Evolutionary conservation across 805 yeast species (phyloP).

Genomic region (Saccharomycopsis selenospora): DNA sequence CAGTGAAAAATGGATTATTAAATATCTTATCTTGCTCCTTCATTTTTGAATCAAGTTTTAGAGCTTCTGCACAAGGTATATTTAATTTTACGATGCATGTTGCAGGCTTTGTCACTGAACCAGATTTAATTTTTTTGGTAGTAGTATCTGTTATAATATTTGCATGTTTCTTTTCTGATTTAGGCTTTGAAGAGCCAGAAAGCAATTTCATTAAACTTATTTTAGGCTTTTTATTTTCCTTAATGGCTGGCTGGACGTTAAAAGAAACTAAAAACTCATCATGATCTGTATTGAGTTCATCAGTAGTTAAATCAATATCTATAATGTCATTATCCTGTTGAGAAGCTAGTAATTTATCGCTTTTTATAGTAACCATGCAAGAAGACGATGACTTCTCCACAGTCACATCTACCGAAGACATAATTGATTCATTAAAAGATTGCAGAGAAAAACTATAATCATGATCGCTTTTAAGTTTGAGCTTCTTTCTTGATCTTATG

Average conservation of each 20-base stretch:
- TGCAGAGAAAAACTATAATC: not conserved
- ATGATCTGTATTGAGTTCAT: no score
- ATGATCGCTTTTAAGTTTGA: no score
- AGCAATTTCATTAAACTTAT: not conserved
- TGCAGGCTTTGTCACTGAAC: not conserved
- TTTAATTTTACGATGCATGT: not conserved
- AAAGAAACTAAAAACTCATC: no score
- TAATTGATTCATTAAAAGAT: not conserved
- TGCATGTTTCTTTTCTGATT: not conserved
- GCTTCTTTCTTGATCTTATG: not conserved
- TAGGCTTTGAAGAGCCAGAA: not conserved
- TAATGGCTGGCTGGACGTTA: not conserved
- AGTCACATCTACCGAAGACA: not conserved
- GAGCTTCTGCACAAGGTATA: not conserved
- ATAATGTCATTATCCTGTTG: not conserved
- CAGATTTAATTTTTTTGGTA: no score
- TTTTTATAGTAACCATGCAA: not conserved
- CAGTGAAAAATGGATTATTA: constrained; percentile 10
- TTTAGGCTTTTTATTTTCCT: not conserved
- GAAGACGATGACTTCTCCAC: not conserved
- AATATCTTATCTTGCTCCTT: constrained; percentile 9
- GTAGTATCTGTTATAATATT: not conserved
- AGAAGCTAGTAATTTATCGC: not conserved
- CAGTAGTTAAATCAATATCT: not conserved
- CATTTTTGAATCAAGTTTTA: not conserved